Evolutionary conservation across 371 early-diverging fungal species (phyloP).

Genomic region (Mortierella sp.): DNA sequence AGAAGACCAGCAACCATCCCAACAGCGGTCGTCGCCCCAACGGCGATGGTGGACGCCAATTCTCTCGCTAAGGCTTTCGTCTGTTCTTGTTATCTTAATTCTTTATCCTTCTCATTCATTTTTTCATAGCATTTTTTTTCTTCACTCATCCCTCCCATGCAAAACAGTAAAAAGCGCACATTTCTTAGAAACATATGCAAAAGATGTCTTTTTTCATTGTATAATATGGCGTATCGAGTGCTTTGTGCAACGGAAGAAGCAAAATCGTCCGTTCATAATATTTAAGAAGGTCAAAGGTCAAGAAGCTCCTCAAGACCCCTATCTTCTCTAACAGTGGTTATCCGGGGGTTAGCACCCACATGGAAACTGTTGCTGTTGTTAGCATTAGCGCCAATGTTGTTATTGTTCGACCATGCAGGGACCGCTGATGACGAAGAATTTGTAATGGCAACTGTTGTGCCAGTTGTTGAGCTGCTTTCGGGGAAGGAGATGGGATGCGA

Average conservation of each 20-base stretch:
- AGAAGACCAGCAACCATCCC: constrained; percentile 50
- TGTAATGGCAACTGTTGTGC: background rate
- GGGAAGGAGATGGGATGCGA: background rate
- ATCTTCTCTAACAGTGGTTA: constrained; percentile 39
- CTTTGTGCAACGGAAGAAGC: no score
- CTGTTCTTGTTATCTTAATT: background rate
- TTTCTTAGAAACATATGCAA: background rate
- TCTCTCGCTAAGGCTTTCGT: constrained; percentile 40
- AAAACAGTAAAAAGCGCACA: background rate
- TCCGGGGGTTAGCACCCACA: constrained; percentile 34
- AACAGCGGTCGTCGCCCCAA: constrained; percentile 42
- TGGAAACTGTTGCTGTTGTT: background rate
- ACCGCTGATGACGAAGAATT: background rate
- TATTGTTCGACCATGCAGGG: background rate
- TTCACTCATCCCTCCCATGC: background rate
- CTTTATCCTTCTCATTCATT: no score
- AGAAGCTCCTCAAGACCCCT: constrained; percentile 35
- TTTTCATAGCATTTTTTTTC: background rate
- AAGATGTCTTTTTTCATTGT: no score
- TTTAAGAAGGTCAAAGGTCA: constrained; percentile 28
- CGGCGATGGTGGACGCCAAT: constrained; percentile 52
- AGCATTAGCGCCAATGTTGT: constrained; percentile 1
- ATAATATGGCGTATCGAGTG: no score
- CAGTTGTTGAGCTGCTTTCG: background rate
- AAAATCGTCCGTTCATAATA: background rate